Evolutionary conservation across 2,329 filamentous ascomycete genomes (phyloP).

Genomic region (Cladophialophora carrionii): DNA sequence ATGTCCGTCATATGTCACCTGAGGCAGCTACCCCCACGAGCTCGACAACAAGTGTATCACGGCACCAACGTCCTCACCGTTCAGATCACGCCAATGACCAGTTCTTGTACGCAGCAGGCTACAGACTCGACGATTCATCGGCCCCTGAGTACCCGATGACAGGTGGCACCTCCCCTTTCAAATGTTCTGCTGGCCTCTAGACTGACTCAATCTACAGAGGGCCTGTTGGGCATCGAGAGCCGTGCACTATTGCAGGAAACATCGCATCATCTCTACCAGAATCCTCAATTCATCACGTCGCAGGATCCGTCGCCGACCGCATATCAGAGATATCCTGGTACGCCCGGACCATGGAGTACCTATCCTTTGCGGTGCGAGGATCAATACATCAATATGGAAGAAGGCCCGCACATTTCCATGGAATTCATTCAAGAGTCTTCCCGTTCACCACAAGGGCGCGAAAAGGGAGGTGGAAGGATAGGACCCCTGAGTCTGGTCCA

Average conservation of each 20-base stretch:
- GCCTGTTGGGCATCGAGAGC: constrained; percentile 29
- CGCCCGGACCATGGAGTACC: constrained; percentile 26
- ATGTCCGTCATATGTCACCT: constrained; percentile 25
- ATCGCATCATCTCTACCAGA: constrained; percentile 16
- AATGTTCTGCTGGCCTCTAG: not conserved
- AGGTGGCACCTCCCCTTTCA: constrained; percentile 12
- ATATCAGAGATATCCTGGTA: constrained; percentile 22
- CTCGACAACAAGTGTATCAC: constrained; percentile 19
- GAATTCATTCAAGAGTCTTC: constrained; percentile 9
- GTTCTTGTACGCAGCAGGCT: not conserved
- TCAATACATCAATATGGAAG: constrained; percentile 10
- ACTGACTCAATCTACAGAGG: constrained; percentile 17
- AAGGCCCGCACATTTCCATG: constrained; percentile 1
- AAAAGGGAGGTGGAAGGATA: constrained; percentile 25
- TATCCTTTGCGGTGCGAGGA: constrained; percentile 22
- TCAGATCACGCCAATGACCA: constrained; percentile 1
- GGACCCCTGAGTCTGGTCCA: constrained; percentile 26
- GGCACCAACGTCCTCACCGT: constrained; percentile 3
- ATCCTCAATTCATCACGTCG: constrained; percentile 23
- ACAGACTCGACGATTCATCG: not conserved
- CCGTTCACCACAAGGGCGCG: constrained; percentile 12
- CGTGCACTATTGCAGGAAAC: constrained; percentile 17
- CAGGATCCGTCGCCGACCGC: constrained; percentile 15
- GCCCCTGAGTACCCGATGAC: constrained; percentile 24
- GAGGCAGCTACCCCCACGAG: constrained; percentile 25